Evolutionary conservation across 805 yeast genomes (phyloP).

Genomic region (Scheffersomyces ergatensis): DNA sequence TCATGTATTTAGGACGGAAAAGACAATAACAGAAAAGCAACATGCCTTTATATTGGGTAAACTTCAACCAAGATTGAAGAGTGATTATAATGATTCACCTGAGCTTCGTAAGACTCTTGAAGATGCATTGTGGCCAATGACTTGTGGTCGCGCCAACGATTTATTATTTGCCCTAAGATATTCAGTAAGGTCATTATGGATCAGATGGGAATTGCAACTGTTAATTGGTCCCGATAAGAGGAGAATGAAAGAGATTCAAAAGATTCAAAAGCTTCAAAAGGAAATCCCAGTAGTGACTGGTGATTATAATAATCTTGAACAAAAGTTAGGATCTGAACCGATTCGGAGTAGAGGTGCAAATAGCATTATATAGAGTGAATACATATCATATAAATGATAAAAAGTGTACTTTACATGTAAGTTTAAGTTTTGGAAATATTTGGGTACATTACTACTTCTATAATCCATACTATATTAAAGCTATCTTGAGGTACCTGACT

Average conservation of each 20-base stretch:
- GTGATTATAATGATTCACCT: conserved; percentile 2
- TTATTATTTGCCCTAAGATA: conserved; percentile 30
- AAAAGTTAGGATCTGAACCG: too few species aligned
- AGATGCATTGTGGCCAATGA: conserved; percentile 8
- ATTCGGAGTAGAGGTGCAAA: too few species aligned
- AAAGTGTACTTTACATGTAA: too few species aligned
- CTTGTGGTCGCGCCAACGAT: conserved; percentile 13
- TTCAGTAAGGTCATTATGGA: conserved; percentile 21
- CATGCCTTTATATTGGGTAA: neutral
- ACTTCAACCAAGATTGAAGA: neutral
- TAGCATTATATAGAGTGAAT: too few species aligned
- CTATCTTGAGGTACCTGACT: too few species aligned
- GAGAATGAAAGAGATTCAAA: conserved; percentile 3
- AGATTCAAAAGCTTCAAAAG: too few species aligned
- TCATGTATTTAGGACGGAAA: neutral
- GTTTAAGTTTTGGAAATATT: too few species aligned
- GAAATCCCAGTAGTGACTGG: too few species aligned
- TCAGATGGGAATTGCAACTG: conserved; percentile 29
- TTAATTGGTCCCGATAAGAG: conserved; percentile 23
- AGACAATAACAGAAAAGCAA: neutral
- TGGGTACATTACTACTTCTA: too few species aligned
- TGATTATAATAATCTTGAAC: too few species aligned
- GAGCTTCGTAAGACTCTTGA: conserved; percentile 4
- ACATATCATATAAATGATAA: too few species aligned
- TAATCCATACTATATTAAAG: too few species aligned